Evolutionary conservation across 1,139 yeast genomes (phyloP), one percentile per base, ranked within the genome.

Genomic region (Sugiyamaella castrensis): DNA sequence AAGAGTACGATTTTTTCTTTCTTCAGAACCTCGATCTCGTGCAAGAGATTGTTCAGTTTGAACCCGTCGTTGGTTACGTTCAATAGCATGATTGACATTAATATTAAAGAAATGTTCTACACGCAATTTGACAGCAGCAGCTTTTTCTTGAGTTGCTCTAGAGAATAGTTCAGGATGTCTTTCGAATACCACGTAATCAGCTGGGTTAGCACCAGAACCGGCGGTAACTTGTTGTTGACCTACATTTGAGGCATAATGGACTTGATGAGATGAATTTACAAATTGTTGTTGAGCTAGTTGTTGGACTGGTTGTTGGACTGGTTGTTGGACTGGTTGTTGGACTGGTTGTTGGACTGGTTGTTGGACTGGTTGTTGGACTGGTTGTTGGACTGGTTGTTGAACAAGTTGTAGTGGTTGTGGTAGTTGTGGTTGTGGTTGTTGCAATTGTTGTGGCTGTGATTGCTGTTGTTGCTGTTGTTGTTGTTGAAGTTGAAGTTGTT

Each of bases 151-250:
- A 1, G 84, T 69, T n/a, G 66, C 61, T 51, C 76, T 74, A 37
- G 77, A 71, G 55, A 81, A 72, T 59, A 77, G 72, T 55, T 86
- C 94, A 0, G 98, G 97, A 61, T 87, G 89, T 57, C 98, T 80
- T 61, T 85, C 91, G 69, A 91, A 86, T 62, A 81, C 79, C 49
- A 85, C 88, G 58, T 84, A 83, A 46, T 67, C 69, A 12, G 57
- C 49, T 15, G 50, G 46, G 37, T 26, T 12, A 19, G 16, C 26
- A 6, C 31, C 41, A 8, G 37, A 37, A 16, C 11, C 30, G 16
- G 37, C 13, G 13, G 37, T 6, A n/a, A 37, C 27, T 13, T 31
- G 34, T 13, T 31, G 34, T 16, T 43, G 46, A 8, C 45, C 45
- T 13, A 29, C 43, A 40, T 16, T 36, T 3, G 37, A 28, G 19